phyloP scores from a whole-genome alignment of 352 stramenopile species.

The Elongisporangium anandrum region DNA sequence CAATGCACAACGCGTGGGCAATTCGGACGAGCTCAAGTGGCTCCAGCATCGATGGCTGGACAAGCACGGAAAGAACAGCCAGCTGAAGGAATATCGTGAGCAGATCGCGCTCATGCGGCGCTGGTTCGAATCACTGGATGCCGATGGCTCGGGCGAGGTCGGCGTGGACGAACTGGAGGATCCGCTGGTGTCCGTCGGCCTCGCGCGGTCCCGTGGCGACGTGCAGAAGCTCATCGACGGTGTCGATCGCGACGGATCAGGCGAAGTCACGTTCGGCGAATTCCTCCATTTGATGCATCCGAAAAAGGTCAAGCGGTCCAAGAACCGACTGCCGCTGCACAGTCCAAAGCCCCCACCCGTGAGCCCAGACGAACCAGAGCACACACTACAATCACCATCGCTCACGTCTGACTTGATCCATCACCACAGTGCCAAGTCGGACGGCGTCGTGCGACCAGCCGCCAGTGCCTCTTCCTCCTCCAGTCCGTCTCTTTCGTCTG shows the following conservation, averaged over 20 bases:
- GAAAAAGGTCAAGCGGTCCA: conserved; percentile 33
- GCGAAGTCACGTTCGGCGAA: conserved; percentile 68
- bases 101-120: conserved; percentile 65
- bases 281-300: conserved; percentile 73
- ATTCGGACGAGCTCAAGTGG: conserved; percentile 68
- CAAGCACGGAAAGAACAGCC: conserved; percentile 67
- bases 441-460: not conserved
- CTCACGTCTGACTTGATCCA: not conserved
- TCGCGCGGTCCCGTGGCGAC: conserved; percentile 68
- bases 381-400: no score
- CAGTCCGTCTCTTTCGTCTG: not conserved
- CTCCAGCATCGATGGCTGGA: conserved; percentile 73
- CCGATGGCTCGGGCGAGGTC: conserved; percentile 75
- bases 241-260: conserved; percentile 59
- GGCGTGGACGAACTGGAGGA: conserved; percentile 82
- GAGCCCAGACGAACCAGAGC: not conserved
- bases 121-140: conserved; percentile 89
- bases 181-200: conserved; percentile 83
- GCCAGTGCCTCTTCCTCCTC: not conserved
- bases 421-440: not conserved
- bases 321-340: conserved; percentile 31
- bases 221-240: conserved; percentile 69
- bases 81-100: conserved; percentile 60
- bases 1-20: conserved; percentile 14
- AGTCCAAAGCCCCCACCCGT: conserved; percentile 29